Conservation (phyloP, 2,329 filamentous ascomycete species). For the Blastomyces silverae region DNA sequence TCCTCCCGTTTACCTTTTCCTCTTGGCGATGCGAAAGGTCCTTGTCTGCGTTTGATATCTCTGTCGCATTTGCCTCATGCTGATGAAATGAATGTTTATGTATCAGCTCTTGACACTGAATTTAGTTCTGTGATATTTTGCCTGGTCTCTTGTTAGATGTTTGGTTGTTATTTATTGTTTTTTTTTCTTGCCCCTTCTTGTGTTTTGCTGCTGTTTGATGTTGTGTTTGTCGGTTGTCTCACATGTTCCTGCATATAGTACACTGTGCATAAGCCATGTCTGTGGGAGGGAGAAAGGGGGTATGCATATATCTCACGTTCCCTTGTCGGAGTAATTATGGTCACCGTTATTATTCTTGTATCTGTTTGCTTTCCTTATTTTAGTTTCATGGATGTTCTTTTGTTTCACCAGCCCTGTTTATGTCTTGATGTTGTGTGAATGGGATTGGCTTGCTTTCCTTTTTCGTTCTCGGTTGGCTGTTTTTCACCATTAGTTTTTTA, state of each 20-base stretch:
- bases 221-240: neutral
- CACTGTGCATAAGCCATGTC: neutral
- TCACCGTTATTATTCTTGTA: neutral
- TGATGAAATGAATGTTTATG: neutral
- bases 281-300: neutral
- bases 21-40: neutral
- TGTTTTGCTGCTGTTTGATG: neutral
- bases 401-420: no score
- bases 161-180: neutral
- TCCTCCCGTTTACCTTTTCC: neutral
- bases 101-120: neutral
- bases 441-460: neutral
- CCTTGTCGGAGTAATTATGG: neutral
- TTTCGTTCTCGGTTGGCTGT: neutral
- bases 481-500: neutral
- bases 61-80: neutral
- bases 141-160: neutral
- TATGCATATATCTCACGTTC: neutral
- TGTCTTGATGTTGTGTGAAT: neutral
- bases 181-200: neutral
- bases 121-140: neutral
- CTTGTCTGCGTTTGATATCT: neutral
- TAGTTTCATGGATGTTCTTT: neutral
- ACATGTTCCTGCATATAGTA: neutral
- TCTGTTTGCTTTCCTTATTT: neutral